Evolutionary conservation across 345 rosid species (phyloP).

Genomic region (Lumnitzera littorea): DNA sequence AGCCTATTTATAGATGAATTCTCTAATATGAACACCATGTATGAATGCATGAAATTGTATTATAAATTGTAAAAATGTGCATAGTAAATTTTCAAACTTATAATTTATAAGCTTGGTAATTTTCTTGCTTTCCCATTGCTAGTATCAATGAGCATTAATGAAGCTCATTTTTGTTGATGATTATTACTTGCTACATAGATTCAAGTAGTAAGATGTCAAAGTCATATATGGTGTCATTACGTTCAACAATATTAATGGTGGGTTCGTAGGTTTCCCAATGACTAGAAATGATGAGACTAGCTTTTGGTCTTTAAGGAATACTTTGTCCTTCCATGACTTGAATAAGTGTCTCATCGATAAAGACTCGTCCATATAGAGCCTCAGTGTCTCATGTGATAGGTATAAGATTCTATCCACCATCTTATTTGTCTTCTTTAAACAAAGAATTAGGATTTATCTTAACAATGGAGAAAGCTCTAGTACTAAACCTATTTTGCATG

Average conservation of each 20-base stretch:
- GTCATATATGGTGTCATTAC: slow-evolving; percentile 66
- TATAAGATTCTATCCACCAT: slow-evolving; percentile 41
- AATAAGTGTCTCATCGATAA: slow-evolving; percentile 65
- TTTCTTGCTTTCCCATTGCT: no score
- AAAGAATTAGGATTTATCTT: no score
- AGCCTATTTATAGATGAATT: no score
- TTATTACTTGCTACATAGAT: slow-evolving; percentile 55
- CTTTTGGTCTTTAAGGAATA: slow-evolving; percentile 39
- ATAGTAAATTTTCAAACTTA: no score
- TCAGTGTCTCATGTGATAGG: slow-evolving; percentile 80
- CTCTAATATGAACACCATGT: no score
- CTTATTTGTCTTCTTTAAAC: not conserved
- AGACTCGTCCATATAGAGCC: slow-evolving; percentile 62
- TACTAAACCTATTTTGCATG: no score
- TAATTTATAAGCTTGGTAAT: no score
- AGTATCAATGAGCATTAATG: no score
- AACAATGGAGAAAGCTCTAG: no score
- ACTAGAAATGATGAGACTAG: slow-evolving; percentile 70
- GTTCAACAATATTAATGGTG: slow-evolving; percentile 46
- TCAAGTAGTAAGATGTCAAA: slow-evolving; percentile 61
- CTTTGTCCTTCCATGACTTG: slow-evolving; percentile 44
- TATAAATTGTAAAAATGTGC: no score
- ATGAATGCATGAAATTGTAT: no score
- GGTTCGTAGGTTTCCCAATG: slow-evolving; percentile 85
- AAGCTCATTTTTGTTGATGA: no score